Conservation (phyloP, 257 asterid species). For the Lycium barbarum region DNA sequence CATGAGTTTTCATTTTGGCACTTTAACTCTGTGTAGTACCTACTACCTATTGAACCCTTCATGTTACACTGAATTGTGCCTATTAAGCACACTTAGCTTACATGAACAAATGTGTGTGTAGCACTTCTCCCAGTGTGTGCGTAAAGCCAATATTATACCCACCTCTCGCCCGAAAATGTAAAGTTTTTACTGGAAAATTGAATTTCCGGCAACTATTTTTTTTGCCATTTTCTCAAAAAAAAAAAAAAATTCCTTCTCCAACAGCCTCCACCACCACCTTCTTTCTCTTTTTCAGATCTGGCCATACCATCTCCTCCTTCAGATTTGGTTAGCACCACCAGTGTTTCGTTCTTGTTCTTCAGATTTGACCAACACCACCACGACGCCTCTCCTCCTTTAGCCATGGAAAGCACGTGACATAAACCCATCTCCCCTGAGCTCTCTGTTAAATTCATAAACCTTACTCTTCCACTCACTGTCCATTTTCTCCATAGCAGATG, state of each 20-base stretch:
- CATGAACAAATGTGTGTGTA: not conserved
- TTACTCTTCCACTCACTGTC: not conserved
- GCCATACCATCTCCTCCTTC: not conserved
- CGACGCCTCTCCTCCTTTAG: not conserved
- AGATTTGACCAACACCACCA: slow-evolving; percentile 2
- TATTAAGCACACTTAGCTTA: not conserved
- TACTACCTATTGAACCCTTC: not conserved
- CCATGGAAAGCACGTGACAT: not conserved
- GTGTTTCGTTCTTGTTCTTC: not conserved
- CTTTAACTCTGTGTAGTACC: not conserved
- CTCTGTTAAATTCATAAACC: not conserved
- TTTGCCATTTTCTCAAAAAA: not conserved
- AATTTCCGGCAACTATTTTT: too few relatives aligned
- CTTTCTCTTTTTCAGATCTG: not conserved
- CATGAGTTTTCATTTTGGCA: not conserved
- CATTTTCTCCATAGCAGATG: not conserved
- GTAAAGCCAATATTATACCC: not conserved
- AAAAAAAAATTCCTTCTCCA: too few relatives aligned
- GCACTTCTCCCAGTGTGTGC: not conserved
- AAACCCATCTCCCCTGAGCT: slow-evolving; percentile 2
- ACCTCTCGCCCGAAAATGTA: not conserved
- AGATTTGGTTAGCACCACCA: not conserved
- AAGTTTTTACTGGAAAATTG: not conserved
- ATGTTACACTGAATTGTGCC: not conserved
- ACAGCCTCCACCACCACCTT: not conserved